A percentile compares a stretch with the other conserved stretches of the same genome.
phyloP scores from a whole-genome alignment of 2,329 filamentous ascomycete genomes.

The Rasamsonia emersonii region DNA sequence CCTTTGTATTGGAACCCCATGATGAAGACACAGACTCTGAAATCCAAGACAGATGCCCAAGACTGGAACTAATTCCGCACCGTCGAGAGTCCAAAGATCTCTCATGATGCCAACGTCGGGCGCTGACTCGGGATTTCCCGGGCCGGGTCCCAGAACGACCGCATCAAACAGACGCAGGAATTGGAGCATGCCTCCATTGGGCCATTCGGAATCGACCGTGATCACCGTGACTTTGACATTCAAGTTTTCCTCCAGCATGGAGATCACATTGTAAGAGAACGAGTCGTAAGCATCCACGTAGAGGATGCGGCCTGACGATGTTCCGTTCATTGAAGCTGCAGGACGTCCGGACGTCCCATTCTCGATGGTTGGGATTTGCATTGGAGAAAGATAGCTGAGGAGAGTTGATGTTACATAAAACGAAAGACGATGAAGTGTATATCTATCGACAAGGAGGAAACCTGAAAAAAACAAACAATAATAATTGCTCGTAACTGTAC shows the following conservation, averaged over 20 bases:
- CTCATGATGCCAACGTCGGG: conserved; percentile 77
- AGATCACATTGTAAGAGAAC: conserved; percentile 90
- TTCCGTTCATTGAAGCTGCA: conserved; percentile 14
- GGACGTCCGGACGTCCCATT: too few species aligned
- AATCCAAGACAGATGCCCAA: conserved; percentile 86
- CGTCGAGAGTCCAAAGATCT: conserved; percentile 61
- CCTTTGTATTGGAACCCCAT: conserved; percentile 58
- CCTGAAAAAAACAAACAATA: too few species aligned
- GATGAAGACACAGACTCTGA: conserved; percentile 65
- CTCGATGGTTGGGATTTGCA: too few species aligned
- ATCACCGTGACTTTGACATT: conserved; percentile 61
- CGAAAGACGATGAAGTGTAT: too few species aligned
- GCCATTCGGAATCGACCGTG: conserved; percentile 54
- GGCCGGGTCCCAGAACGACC: conserved; percentile 83
- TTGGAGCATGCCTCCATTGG: conserved; percentile 36
- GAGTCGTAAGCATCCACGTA: conserved; percentile 96
- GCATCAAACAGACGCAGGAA: conserved; percentile 61
- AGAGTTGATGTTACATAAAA: too few species aligned
- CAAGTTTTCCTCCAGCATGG: conserved; percentile 64
- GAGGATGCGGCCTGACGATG: too few species aligned
- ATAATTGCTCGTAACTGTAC: too few species aligned
- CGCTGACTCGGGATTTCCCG: conserved; percentile 64
- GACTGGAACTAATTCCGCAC: conserved; percentile 58
- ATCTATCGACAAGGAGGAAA: too few species aligned
- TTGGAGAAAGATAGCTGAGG: too few species aligned